Evolutionary conservation across 805 yeast genomes (phyloP).

Genomic region (Alloascoidea africana): DNA sequence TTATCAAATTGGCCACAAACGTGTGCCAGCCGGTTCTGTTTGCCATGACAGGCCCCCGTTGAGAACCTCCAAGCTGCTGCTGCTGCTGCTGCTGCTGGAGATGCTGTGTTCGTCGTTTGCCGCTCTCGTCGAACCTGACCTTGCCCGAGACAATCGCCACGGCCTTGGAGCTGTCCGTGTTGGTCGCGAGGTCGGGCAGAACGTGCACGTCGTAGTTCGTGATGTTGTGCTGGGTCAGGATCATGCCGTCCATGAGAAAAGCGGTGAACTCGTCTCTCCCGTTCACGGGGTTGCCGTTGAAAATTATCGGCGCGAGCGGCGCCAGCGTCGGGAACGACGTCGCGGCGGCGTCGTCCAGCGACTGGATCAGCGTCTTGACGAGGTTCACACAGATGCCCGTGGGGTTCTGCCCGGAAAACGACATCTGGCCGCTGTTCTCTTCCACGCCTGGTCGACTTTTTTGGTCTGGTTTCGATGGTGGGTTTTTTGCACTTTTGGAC

Average conservation of each 20-base stretch:
- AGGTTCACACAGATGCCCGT: too few species aligned
- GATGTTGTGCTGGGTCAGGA: neutral
- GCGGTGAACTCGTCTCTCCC: neutral
- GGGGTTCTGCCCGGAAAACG: too few species aligned
- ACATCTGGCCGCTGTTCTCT: too few species aligned
- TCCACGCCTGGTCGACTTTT: too few species aligned
- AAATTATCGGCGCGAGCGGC: neutral
- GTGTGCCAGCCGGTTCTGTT: constrained; percentile 1
- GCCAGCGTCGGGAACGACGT: too few species aligned
- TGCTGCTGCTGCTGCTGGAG: too few species aligned
- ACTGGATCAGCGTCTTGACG: too few species aligned
- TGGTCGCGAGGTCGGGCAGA: neutral
- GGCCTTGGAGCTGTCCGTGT: neutral
- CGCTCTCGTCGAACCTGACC: constrained; percentile 1
- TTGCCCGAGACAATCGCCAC: neutral
- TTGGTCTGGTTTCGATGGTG: too few species aligned
- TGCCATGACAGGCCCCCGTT: neutral
- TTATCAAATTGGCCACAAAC: neutral
- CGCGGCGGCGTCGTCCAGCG: too few species aligned
- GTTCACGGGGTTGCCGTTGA: constrained; percentile 1
- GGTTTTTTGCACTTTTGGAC: too few species aligned
- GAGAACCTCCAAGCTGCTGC: too few species aligned
- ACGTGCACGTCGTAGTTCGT: neutral
- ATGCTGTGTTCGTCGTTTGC: neutral
- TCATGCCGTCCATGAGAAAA: neutral